phyloP scores from a whole-genome alignment of 169 alveolate species.

The Plasmodium chabaudi region DNA sequence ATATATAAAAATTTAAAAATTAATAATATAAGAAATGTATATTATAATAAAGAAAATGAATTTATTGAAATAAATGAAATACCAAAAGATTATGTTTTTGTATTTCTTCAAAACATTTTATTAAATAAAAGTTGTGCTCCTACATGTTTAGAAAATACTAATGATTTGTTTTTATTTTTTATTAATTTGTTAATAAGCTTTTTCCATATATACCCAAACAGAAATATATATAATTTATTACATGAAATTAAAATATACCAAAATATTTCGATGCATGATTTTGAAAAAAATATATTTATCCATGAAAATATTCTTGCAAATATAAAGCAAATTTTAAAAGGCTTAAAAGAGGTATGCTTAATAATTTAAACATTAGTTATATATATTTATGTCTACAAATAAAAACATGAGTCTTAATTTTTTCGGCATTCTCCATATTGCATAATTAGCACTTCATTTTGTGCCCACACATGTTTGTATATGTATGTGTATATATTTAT shows the following conservation, averaged over 20 bases:
- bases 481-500: not conserved
- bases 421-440: no score
- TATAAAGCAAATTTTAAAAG: constrained; percentile 7
- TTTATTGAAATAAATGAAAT: constrained; percentile 11
- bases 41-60: constrained; percentile 41
- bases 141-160: constrained; percentile 42
- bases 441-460: not conserved
- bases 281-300: constrained; percentile 15
- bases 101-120: constrained; percentile 32
- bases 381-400: not conserved
- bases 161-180: constrained; percentile 63
- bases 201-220: constrained; percentile 31
- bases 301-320: constrained; percentile 21
- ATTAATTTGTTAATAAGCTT: constrained; percentile 19
- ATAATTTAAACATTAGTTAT: not conserved
- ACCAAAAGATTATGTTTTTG: constrained; percentile 36
- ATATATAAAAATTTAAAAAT: constrained; percentile 45
- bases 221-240: constrained; percentile 27
- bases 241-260: constrained; percentile 13
- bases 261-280: not conserved
- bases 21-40: constrained; percentile 33
- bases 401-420: not conserved
- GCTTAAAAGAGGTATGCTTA: constrained; percentile 25
- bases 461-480: not conserved
- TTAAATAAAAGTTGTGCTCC: constrained; percentile 42